Percentiles rank a stretch among this genome's conserved stretches.
These are phyloP conservation scores for Colletotrichum tofieldiae DNA, from an alignment of 2,329 filamentous ascomycete genomes.

Conservation along the genomic window DNA sequence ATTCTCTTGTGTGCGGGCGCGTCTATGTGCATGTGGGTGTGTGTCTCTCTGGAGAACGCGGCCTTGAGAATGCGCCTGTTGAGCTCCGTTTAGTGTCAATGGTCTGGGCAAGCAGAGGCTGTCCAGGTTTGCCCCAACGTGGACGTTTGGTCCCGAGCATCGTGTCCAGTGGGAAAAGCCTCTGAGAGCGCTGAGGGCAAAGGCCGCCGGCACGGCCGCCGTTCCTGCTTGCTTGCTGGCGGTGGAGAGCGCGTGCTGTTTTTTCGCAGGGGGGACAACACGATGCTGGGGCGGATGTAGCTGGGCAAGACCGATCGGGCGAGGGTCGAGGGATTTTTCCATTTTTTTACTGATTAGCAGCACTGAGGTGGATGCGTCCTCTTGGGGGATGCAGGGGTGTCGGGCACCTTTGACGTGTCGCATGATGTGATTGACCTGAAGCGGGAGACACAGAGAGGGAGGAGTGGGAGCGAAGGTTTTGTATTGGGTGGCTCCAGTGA, in stretches of 20 bases:
- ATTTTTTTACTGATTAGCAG: constrained; percentile 37
- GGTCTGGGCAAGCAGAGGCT: neutral
- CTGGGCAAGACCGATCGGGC: constrained; percentile 31
- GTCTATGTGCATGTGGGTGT: neutral
- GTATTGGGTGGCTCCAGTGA: constrained; percentile 6
- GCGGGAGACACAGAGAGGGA: neutral
- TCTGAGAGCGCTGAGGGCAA: constrained; percentile 13
- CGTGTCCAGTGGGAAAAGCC: constrained; percentile 2
- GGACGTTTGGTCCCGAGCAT: constrained; percentile 2
- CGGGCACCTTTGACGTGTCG: constrained; percentile 33
- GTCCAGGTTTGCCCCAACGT: constrained; percentile 6
- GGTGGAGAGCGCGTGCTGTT: constrained; percentile 24
- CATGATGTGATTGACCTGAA: constrained; percentile 40
- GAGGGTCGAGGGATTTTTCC: constrained; percentile 26
- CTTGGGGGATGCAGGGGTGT: constrained; percentile 39
- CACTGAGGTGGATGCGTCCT: constrained; percentile 38
- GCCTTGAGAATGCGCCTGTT: neutral
- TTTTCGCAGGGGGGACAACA: constrained; percentile 2
- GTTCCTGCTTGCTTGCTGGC: neutral
- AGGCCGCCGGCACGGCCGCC: neutral
- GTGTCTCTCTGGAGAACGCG: neutral
- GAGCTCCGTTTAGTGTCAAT: constrained; percentile 10
- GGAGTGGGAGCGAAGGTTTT: constrained; percentile 27
- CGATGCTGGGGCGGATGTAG: constrained; percentile 15
- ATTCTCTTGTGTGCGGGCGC: neutral